Evolutionary conservation across 805 yeast genomes (phyloP).

Genomic region (Metschnikowia picachoensis): DNA sequence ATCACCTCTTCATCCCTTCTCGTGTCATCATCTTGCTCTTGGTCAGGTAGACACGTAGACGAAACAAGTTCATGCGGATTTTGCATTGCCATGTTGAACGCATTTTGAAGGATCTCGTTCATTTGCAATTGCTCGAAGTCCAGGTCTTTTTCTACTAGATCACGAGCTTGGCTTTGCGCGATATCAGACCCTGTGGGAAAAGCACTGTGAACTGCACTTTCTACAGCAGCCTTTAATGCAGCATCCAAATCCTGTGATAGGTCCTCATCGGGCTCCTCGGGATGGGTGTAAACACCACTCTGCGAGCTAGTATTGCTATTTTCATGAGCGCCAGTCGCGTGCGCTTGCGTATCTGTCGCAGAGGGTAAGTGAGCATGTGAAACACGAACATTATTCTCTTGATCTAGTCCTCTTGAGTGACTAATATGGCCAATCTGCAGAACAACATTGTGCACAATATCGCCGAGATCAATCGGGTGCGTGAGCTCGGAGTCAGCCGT

Average conservation of each 20-base stretch:
- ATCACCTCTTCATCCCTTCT: not conserved
- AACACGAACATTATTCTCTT: too few relatives aligned
- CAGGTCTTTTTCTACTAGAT: conserved; percentile 25
- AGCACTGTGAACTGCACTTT: conserved; percentile 12
- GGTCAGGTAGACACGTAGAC: not conserved
- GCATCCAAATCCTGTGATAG: conserved; percentile 7
- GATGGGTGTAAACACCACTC: too few relatives aligned
- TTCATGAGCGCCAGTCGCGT: too few relatives aligned
- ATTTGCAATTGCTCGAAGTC: conserved; percentile 54
- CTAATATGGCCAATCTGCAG: conserved; percentile 15
- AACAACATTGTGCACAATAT: conserved; percentile 27
- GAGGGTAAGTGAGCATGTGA: too few relatives aligned
- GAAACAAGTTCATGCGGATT: conserved; percentile 48
- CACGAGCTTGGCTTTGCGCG: not conserved
- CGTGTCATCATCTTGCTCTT: not conserved
- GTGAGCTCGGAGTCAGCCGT: too few relatives aligned
- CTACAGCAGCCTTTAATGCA: conserved; percentile 14
- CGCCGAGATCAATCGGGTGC: conserved; percentile 15
- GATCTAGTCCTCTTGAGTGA: not conserved
- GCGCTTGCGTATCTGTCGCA: too few relatives aligned
- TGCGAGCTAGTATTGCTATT: too few relatives aligned
- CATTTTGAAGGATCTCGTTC: conserved; percentile 73
- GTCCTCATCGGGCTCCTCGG: not conserved
- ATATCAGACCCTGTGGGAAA: conserved; percentile 1
- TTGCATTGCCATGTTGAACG: conserved; percentile 71